phyloP scores from a whole-genome alignment of 176 grass and related monocot species.

The Ensete ventricosum region DNA sequence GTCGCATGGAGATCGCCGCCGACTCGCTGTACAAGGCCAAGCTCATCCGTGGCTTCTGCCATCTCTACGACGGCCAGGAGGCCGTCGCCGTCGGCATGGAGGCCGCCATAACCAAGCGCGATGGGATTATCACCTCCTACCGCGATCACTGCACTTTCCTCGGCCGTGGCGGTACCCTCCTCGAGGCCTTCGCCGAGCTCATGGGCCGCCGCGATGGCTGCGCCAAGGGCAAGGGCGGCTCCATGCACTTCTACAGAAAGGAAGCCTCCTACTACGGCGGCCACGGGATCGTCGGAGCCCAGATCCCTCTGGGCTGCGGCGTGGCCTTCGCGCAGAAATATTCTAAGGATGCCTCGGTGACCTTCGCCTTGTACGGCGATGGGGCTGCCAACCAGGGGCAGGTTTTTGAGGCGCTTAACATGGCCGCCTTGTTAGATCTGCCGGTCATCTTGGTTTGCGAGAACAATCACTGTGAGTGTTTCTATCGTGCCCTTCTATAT shows the following conservation, averaged over 20 bases:
- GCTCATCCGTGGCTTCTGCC: conserved; percentile 92
- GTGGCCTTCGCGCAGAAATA: conserved; percentile 81
- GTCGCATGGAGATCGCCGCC: conserved; percentile 64
- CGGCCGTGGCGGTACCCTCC: conserved; percentile 44
- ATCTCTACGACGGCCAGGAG: conserved; percentile 93
- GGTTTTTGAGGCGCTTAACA: conserved; percentile 92
- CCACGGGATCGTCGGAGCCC: conserved; percentile 79
- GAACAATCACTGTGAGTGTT: conserved; percentile 75
- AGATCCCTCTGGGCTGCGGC: conserved; percentile 68
- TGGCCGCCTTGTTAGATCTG: conserved; percentile 82
- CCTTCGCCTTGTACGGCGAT: conserved; percentile 67
- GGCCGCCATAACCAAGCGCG: conserved; percentile 44
- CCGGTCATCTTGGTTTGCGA: conserved; percentile 80
- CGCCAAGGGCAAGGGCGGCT: conserved; percentile 69
- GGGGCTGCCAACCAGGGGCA: conserved; percentile 84
- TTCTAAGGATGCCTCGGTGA: conserved; percentile 57
- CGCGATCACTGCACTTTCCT: conserved; percentile 88
- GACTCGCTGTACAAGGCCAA: conserved; percentile 92
- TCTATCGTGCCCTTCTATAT: background rate
- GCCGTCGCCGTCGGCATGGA: conserved; percentile 80
- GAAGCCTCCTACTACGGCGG: conserved; percentile 70
- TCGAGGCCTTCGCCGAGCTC: conserved; percentile 67
- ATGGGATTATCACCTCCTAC: conserved; percentile 80
- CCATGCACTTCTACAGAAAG: conserved; percentile 95
- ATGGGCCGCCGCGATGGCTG: conserved; percentile 66